Evolutionary conservation across 257 asterid species (phyloP).

Genomic region (Anisodus tanguticus): DNA sequence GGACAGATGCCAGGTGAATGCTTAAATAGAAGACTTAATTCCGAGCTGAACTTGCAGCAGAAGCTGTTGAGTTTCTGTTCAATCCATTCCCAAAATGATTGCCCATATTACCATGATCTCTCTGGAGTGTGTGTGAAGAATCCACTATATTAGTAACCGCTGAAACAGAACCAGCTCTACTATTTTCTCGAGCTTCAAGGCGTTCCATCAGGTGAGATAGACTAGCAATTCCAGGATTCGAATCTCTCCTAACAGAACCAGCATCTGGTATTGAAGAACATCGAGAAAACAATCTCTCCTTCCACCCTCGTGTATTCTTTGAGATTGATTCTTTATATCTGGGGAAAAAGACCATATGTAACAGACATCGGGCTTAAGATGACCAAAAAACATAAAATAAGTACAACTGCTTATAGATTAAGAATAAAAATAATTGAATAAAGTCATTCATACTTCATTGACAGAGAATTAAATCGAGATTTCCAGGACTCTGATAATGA

Average conservation of each 20-base stretch:
- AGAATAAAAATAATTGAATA: not conserved
- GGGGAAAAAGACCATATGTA: slow-evolving; percentile 21
- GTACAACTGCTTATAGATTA: not conserved
- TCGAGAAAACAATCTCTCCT: slow-evolving; percentile 84
- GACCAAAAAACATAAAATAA: not conserved
- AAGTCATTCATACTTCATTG: slow-evolving; percentile 65
- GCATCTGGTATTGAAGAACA: slow-evolving; percentile 77
- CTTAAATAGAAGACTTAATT: slow-evolving; percentile 42
- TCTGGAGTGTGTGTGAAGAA: slow-evolving; percentile 47
- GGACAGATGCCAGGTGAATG: slow-evolving; percentile 44
- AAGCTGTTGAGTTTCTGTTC: slow-evolving; percentile 46
- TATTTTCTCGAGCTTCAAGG: slow-evolving; percentile 69
- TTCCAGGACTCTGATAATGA: slow-evolving; percentile 76
- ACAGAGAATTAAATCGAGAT: slow-evolving; percentile 75
- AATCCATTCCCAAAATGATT: slow-evolving; percentile 38
- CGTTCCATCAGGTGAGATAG: slow-evolving; percentile 91
- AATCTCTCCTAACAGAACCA: slow-evolving; percentile 74
- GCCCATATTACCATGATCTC: slow-evolving; percentile 46
- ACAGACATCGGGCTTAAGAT: slow-evolving; percentile 27
- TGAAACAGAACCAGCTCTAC: slow-evolving; percentile 37
- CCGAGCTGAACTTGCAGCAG: slow-evolving; percentile 54
- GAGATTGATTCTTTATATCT: slow-evolving; percentile 92
- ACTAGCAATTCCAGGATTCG: slow-evolving; percentile 78
- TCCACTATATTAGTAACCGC: slow-evolving; percentile 37
- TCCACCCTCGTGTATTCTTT: slow-evolving; percentile 84